phyloP scores from a whole-genome alignment of 495 filamentous ascomycete species.

The Penicillium desertorum region DNA sequence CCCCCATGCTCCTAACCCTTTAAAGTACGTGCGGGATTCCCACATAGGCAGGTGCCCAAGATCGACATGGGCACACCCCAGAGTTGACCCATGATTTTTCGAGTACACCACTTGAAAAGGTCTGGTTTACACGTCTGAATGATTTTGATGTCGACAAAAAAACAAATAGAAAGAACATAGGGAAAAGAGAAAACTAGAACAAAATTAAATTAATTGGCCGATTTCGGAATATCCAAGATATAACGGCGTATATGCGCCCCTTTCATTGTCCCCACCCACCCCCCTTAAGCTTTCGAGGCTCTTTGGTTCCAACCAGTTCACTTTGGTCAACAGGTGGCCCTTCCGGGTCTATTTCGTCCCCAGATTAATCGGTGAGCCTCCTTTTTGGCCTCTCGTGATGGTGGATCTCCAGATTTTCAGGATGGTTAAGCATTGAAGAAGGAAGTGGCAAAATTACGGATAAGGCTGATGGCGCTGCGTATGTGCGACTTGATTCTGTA shows the following conservation, averaged over 20 bases:
- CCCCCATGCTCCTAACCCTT: neutral
- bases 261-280: slow-evolving; percentile 3
- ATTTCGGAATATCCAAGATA: neutral
- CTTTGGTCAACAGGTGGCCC: neutral
- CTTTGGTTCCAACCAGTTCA: neutral
- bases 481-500: neutral
- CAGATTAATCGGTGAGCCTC: neutral
- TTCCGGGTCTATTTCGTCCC: neutral
- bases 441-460: neutral
- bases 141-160: neutral
- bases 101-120: neutral
- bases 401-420: neutral
- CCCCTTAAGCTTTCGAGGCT: slow-evolving; percentile 8
- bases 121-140: neutral
- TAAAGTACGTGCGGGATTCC: neutral
- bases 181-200: neutral
- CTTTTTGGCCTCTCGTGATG: neutral
- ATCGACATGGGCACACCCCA: slow-evolving; percentile 7
- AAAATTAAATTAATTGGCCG: neutral
- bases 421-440: neutral
- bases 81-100: neutral
- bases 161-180: neutral
- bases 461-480: neutral
- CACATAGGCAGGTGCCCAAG: neutral
- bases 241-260: neutral